Evolutionary conservation across 2,329 filamentous ascomycete genomes (phyloP), one percentile per base, ranked within the genome.

Genomic region (Penicillium sp.): DNA sequence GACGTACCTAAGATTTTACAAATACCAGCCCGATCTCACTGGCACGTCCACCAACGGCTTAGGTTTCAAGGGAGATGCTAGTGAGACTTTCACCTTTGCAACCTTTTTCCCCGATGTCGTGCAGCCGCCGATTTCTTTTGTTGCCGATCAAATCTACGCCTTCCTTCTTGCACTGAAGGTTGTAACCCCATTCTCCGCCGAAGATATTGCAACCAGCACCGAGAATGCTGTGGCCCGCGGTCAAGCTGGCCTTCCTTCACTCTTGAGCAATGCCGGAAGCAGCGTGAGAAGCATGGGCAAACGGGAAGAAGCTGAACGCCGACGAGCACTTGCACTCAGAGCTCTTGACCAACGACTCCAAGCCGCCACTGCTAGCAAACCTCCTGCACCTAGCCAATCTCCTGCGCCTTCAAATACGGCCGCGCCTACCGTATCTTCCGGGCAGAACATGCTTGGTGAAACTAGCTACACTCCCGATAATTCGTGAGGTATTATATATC

Each of bases 1-100:
- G 93, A 90, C 89, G 45, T 97, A 97, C 73, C 85, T 99, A 18
- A 90, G 94, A 63, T 99, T 97, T 80, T 97, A 90, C 80, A 96
- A 96, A 76, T 69, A 69, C 30, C 77, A 79, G 59, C 81, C 77
- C n/a, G 83, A 80, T 59, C 73, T 81, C 5, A 80, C 81, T 0
- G 79, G 79, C 0, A 77, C 79, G 2, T 77, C 78, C 4, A 83
- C 80, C 7, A 79, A 79, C 49, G 78, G 80, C 52, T 71, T 74
- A 7, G 76, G 78, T 8, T 83, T 96, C 64, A 89, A 87, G 62
- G 94, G 94, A 61, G 94, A 99, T 71, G 90, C 94, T 35, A 95
- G 90, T 72, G 94, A 99, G 74, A 96, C 92, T 0, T 99, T 99
- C 70, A 89, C 92, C 7, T 96, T 99, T 71, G 88, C 91, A 62